Percentiles rank a stretch among this genome's conserved stretches.
Evolutionary conservation across 495 filamentous ascomycete species (phyloP).

Genomic region (Aspergillus ellipticus): DNA sequence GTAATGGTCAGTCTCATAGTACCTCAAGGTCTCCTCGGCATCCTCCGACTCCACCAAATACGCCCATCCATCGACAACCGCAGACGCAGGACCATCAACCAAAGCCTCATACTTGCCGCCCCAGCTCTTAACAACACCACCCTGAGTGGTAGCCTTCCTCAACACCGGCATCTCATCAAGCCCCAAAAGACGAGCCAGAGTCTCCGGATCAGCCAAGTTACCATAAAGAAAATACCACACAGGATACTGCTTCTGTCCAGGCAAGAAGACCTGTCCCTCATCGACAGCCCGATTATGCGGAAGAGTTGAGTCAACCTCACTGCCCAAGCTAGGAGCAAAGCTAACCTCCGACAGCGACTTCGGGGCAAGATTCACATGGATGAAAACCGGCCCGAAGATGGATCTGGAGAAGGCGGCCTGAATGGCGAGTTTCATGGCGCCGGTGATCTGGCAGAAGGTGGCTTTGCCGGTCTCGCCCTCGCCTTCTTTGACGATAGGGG

Average conservation of each 20-base stretch:
- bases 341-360: conserved; percentile 28
- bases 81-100: conserved; percentile 23
- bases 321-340: conserved; percentile 33
- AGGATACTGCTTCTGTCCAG: conserved; percentile 33
- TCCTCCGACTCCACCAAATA: conserved; percentile 29
- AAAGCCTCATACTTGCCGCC: conserved; percentile 38
- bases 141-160: conserved; percentile 16
- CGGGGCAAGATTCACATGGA: conserved; percentile 26
- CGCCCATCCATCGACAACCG: conserved; percentile 27
- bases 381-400: conserved; percentile 19
- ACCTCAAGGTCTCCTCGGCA: conserved; percentile 33
- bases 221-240: conserved; percentile 46
- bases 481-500: background rate
- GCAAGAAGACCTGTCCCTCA: background rate
- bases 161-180: conserved; percentile 9
- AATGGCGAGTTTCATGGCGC: background rate
- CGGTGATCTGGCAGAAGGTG: background rate
- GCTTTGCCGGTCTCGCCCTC: background rate
- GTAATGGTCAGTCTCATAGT: conserved; percentile 39
- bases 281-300: conserved; percentile 16
- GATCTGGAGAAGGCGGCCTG: background rate
- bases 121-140: conserved; percentile 32
- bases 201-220: conserved; percentile 22
- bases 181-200: conserved; percentile 21
- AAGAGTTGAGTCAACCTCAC: conserved; percentile 30